phyloP scores from a whole-genome alignment of 2,329 filamentous ascomycete genomes.

The Rutstroemia sydowiana region DNA sequence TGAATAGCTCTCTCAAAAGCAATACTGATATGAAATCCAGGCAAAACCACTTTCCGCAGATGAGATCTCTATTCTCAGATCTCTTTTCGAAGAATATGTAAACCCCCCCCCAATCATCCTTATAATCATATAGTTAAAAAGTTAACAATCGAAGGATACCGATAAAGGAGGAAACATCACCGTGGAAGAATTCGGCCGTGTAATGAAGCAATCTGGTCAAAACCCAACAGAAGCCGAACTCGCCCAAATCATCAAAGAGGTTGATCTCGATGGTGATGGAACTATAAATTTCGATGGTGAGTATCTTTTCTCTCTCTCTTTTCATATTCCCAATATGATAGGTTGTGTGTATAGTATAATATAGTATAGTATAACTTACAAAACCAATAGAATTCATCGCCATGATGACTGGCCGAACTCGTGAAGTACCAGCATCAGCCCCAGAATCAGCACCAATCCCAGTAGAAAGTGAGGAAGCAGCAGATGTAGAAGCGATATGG shows the following conservation, averaged over 20 bases:
- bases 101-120: background rate
- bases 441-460: background rate
- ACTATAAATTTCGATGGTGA: slow-evolving; percentile 57
- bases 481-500: slow-evolving; percentile 26
- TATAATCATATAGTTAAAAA: background rate
- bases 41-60: slow-evolving; percentile 7
- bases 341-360: too few species aligned
- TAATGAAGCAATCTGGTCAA: slow-evolving; percentile 10
- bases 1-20: background rate
- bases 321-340: background rate
- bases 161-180: slow-evolving; percentile 13
- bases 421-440: slow-evolving; percentile 12
- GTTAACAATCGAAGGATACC: slow-evolving; percentile 4
- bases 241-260: slow-evolving; percentile 61
- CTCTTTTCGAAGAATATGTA: slow-evolving; percentile 11
- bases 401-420: slow-evolving; percentile 35
- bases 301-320: background rate
- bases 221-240: slow-evolving; percentile 36
- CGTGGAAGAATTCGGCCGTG: slow-evolving; percentile 8
- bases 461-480: background rate
- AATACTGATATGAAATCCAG: background rate
- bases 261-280: slow-evolving; percentile 57
- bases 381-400: slow-evolving; percentile 33
- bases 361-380: background rate
- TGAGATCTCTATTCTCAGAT: slow-evolving; percentile 7